Conservation (phyloP, 192 early-diverging fungal genomes). For the Funneliformis mosseae region DNA sequence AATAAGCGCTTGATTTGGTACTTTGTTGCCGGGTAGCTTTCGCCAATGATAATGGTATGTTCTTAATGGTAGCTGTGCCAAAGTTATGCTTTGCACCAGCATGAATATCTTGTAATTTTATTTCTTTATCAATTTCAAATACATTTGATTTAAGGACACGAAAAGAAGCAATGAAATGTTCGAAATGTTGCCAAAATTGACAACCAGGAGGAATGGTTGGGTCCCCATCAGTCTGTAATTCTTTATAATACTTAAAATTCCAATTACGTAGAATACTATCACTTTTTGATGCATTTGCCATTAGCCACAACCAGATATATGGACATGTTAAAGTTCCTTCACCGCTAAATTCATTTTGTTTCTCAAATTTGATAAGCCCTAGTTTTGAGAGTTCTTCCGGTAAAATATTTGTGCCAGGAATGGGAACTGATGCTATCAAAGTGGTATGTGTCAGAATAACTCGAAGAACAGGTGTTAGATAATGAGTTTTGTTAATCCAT, state of each 20-base stretch:
- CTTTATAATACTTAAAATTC: conserved; percentile 26
- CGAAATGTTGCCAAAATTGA: conserved; percentile 45
- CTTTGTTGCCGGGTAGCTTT: neutral
- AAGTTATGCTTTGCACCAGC: neutral
- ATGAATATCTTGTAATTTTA: conserved; percentile 9
- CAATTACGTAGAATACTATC: conserved; percentile 35
- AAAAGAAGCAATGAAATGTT: conserved; percentile 41
- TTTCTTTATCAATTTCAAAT: neutral
- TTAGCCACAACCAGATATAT: conserved; percentile 43
- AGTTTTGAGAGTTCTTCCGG: neutral
- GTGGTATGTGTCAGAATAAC: neutral
- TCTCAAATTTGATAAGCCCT: conserved; percentile 9
- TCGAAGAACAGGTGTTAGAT: conserved; percentile 11
- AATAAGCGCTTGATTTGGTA: neutral
- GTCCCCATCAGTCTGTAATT: conserved; percentile 33
- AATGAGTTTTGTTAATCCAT: neutral
- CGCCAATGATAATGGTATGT: neutral
- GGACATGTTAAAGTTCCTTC: conserved; percentile 34
- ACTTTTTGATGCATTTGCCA: conserved; percentile 27
- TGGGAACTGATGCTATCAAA: neutral
- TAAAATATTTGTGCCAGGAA: conserved; percentile 13
- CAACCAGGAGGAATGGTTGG: conserved; percentile 36
- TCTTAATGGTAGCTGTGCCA: neutral
- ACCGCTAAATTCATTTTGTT: neutral
- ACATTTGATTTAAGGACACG: conserved; percentile 35